Conservation (phyloP, 768 basidiomycete genomes). For the Termitomyces sp. region DNA sequence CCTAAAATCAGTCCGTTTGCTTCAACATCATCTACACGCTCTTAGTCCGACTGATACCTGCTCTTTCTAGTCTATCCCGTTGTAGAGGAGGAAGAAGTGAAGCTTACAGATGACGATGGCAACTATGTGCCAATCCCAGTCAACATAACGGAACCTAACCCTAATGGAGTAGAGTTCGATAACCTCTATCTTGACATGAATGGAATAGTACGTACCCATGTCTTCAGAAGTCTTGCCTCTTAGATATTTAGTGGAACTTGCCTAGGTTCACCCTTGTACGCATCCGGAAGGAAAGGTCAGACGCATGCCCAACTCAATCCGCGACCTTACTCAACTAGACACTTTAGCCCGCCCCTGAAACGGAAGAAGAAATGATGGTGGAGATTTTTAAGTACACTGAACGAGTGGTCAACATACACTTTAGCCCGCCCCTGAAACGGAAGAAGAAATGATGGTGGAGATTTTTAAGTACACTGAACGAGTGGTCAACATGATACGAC, state of each 20-base stretch:
- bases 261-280: constrained; percentile 95
- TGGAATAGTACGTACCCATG: constrained; percentile 69
- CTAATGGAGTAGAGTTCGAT: constrained; percentile 95
- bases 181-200: constrained; percentile 99
- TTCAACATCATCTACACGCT: neutral
- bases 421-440: constrained; percentile 93
- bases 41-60: neutral
- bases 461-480: constrained; percentile 96
- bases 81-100: constrained; percentile 77
- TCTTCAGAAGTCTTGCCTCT: neutral
- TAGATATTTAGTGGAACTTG: neutral
- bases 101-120: constrained; percentile 65
- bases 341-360: constrained; percentile 86
- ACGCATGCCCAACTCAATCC: neutral
- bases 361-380: constrained; percentile 99
- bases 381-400: constrained; percentile 97
- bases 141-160: constrained; percentile 78
- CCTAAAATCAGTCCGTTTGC: constrained; percentile 84
- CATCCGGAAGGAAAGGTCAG: constrained; percentile 94
- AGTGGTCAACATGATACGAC: constrained; percentile 95
- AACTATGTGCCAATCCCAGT: constrained; percentile 68
- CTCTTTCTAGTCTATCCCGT: constrained; percentile 62
- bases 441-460: constrained; percentile 99
- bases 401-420: constrained; percentile 70
- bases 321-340: constrained; percentile 2